These are phyloP conservation scores for Phytopythium cucurbitacearum DNA, from an alignment of 352 stramenopile genomes.

Conservation along the genomic window DNA sequence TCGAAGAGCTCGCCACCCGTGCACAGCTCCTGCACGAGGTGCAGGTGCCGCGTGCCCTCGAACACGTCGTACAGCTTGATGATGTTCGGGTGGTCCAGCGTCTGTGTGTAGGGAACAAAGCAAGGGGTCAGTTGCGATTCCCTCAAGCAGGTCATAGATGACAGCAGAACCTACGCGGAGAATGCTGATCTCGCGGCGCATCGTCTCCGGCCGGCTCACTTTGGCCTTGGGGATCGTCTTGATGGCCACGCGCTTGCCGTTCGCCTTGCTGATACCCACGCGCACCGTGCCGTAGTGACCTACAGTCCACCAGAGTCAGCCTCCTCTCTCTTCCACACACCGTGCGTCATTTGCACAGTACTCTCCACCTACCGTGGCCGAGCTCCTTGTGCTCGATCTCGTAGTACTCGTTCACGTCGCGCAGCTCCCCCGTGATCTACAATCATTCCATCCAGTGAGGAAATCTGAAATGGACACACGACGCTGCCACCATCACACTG, in stretches of 20 bases:
- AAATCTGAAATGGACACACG: not conserved
- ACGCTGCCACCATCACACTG: conserved; percentile 3
- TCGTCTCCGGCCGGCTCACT: conserved; percentile 91
- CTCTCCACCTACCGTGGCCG: conserved; percentile 40
- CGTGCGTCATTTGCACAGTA: not conserved
- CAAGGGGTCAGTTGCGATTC: conserved; percentile 3
- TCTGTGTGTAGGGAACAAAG: conserved; percentile 23
- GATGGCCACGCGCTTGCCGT: conserved; percentile 94
- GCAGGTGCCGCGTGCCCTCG: conserved; percentile 95
- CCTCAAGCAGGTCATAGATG: not conserved
- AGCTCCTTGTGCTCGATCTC: conserved; percentile 88
- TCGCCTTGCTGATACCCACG: conserved; percentile 92
- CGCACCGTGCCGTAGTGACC: conserved; percentile 97
- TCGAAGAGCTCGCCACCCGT: conserved; percentile 96
- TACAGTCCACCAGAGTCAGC: conserved; percentile 4
- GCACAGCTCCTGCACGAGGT: conserved; percentile 97
- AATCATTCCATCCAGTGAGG: not conserved
- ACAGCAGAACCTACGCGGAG: conserved; percentile 47
- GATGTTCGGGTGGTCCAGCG: conserved; percentile 96
- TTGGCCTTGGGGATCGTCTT: conserved; percentile 99
- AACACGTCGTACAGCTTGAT: conserved; percentile 97
- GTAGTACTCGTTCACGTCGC: conserved; percentile 83
- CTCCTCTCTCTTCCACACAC: not conserved
- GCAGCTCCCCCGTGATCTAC: conserved; percentile 80
- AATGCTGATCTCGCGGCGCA: conserved; percentile 92